Percentiles rank a stretch among this genome's conserved stretches.
Conservation (phyloP, 495 filamentous ascomycete species). For the Bacidia rubella region DNA sequence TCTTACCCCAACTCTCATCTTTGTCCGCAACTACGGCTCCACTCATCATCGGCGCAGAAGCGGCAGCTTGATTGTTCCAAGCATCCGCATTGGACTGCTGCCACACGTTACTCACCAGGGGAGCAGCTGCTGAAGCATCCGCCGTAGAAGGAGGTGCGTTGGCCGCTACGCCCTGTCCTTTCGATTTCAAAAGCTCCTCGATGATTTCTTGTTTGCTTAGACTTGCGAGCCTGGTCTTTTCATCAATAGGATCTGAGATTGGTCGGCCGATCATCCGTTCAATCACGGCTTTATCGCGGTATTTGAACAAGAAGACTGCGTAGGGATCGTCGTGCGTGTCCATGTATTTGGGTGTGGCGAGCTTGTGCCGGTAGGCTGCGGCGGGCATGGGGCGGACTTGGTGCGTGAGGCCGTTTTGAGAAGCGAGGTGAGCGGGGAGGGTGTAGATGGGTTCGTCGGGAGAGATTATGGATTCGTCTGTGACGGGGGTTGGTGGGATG, state of each 20-base stretch:
- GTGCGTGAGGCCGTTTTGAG: constrained; percentile 11
- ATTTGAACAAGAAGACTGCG: constrained; percentile 36
- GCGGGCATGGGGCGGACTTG: constrained; percentile 26
- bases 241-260: constrained; percentile 5
- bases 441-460: constrained; percentile 8
- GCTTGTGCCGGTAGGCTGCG: constrained; percentile 24
- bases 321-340: constrained; percentile 30
- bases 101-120: no score
- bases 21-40: neutral
- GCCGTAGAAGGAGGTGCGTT: neutral
- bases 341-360: constrained; percentile 26
- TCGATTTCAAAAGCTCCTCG: constrained; percentile 12
- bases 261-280: constrained; percentile 6
- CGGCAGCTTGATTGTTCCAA: constrained; percentile 1
- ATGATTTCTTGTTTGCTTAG: constrained; percentile 16
- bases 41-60: neutral
- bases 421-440: constrained; percentile 8
- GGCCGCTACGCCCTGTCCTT: neutral
- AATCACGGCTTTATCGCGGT: constrained; percentile 21
- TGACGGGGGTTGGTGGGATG: neutral
- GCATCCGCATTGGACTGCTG: no score
- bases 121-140: neutral
- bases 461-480: neutral
- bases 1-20: constrained; percentile 6
- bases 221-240: constrained; percentile 9